Percentiles rank a stretch among this genome's conserved stretches.
Conservation (phyloP, 169 alveolate genomes). For the Babesia ovis region DNA sequence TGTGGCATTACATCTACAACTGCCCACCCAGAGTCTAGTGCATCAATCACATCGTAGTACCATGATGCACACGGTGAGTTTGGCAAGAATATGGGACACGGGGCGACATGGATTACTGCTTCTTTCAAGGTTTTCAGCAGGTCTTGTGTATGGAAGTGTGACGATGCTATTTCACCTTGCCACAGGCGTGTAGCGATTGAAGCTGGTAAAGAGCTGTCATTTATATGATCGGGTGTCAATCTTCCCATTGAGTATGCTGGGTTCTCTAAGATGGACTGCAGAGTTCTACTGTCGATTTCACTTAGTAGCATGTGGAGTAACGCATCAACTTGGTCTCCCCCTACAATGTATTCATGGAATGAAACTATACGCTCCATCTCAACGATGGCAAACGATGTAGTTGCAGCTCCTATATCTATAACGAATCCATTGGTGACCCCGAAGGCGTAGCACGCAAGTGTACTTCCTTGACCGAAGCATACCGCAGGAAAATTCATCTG, state of each 20-base stretch:
- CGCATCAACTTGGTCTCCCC: conserved; percentile 62
- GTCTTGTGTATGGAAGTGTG: no score
- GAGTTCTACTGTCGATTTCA: neutral
- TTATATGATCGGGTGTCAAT: no score
- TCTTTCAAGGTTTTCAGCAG: no score
- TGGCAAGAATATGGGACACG: no score
- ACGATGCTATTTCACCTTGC: no score
- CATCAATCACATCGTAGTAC: no score
- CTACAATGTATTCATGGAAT: conserved; percentile 34
- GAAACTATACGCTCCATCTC: conserved; percentile 21
- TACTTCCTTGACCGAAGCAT: conserved; percentile 85
- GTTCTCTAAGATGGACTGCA: conserved; percentile 33
- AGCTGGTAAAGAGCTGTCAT: no score
- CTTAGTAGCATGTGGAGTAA: conserved; percentile 22
- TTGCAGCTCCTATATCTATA: conserved; percentile 87
- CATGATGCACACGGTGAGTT: no score
- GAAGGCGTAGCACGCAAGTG: conserved; percentile 83
- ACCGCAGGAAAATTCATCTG: conserved; percentile 85
- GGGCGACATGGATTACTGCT: no score
- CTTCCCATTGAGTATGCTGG: conserved; percentile 57
- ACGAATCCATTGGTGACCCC: conserved; percentile 87
- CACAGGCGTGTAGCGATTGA: no score
- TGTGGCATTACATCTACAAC: no score
- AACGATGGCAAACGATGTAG: conserved; percentile 28
- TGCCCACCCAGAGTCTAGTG: no score